Conservation (phyloP, 176 grass and related monocot species). For the Areca catechu region DNA sequence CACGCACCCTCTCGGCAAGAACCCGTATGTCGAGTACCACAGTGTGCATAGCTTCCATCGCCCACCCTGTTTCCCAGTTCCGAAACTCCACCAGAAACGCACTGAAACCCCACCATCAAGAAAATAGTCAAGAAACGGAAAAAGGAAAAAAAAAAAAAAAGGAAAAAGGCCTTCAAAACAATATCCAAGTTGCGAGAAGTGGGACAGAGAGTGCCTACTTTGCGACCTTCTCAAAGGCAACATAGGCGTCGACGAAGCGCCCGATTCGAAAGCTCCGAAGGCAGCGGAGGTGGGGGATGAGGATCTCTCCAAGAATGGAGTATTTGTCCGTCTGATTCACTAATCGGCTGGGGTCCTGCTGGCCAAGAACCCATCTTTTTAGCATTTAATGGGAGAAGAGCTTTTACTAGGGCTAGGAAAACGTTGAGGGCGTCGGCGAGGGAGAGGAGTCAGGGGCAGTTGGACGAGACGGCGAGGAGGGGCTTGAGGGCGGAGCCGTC, state of each 20-base stretch:
- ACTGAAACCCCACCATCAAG: constrained; percentile 35
- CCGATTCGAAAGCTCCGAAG: constrained; percentile 52
- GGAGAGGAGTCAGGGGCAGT: constrained; percentile 30
- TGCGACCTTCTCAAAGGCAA: constrained; percentile 72
- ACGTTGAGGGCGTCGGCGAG: constrained; percentile 65
- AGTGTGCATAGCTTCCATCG: constrained; percentile 74
- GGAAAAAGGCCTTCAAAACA: neutral
- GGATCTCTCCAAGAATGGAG: constrained; percentile 52
- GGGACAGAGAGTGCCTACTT: constrained; percentile 24
- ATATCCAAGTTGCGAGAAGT: neutral
- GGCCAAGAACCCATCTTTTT: too few relatives aligned
- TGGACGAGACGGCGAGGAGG: constrained; percentile 53
- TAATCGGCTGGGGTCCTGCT: constrained; percentile 38
- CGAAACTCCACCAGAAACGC: constrained; percentile 93
- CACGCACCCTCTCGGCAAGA: constrained; percentile 73
- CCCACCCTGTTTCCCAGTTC: constrained; percentile 89
- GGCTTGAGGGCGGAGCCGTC: constrained; percentile 37
- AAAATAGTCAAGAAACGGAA: neutral
- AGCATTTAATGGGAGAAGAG: too few relatives aligned
- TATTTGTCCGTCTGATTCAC: constrained; percentile 40
- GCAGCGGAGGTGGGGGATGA: constrained; percentile 53
- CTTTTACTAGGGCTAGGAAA: constrained; percentile 12
- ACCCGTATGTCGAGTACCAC: constrained; percentile 88
- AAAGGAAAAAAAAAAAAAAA: too few relatives aligned
- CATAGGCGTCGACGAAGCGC: constrained; percentile 69